Conservation (phyloP, 1,284 basidiomycete species). For the Tilletia horrida region DNA sequence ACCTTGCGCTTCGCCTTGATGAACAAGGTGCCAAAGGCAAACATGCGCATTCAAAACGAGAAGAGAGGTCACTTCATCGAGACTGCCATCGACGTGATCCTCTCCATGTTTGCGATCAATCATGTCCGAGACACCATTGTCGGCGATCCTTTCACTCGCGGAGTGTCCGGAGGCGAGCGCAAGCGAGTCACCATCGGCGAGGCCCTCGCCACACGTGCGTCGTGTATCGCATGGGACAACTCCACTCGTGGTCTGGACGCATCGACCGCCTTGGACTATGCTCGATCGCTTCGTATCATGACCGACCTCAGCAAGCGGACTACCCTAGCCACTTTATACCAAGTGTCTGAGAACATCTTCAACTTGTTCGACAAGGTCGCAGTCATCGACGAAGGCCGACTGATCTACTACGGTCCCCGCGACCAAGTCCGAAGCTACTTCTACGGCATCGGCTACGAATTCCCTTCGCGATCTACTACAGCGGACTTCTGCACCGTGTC, state of each 20-base stretch:
- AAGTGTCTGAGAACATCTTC: constrained; percentile 42
- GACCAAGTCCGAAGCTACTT: constrained; percentile 41
- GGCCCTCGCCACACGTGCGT: constrained; percentile 33
- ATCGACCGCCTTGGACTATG: constrained; percentile 45
- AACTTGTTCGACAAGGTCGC: constrained; percentile 40
- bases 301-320: constrained; percentile 45
- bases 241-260: constrained; percentile 45
- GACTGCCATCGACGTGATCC: constrained; percentile 34
- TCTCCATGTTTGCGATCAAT: constrained; percentile 50
- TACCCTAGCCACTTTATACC: constrained; percentile 45
- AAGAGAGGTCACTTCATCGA: constrained; percentile 37
- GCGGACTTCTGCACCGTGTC: constrained; percentile 60
- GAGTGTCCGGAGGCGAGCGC: constrained; percentile 44
- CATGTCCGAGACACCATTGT: constrained; percentile 48
- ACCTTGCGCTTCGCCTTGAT: constrained; percentile 37
- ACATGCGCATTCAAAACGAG: constrained; percentile 30
- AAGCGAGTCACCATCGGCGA: constrained; percentile 47
- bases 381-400: constrained; percentile 43
- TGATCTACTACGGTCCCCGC: constrained; percentile 57
- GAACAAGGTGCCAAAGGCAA: constrained; percentile 37
- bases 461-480: constrained; percentile 37
- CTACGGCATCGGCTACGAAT: constrained; percentile 41
- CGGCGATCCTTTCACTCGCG: constrained; percentile 41
- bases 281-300: constrained; percentile 37
- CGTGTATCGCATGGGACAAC: constrained; percentile 42